Evolutionary conservation across 176 grass and related monocot genomes (phyloP).

Genomic region (Dactylis glomerata): DNA sequence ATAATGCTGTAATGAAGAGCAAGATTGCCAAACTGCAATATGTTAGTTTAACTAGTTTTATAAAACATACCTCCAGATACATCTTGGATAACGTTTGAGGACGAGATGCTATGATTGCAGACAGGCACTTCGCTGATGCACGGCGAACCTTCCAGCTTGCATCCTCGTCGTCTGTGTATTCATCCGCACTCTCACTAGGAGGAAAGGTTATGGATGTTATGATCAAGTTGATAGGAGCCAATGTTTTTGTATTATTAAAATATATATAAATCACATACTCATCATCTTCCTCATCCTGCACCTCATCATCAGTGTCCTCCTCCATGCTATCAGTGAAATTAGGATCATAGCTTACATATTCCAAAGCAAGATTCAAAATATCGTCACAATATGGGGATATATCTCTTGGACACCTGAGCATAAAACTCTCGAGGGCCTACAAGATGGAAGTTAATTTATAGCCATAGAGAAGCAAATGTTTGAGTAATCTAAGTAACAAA

Average conservation of each 20-base stretch:
- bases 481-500: slow-evolving; percentile 7
- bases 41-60: neutral
- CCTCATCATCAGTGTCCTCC: slow-evolving; percentile 93
- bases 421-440: slow-evolving; percentile 96
- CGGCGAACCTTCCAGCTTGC: slow-evolving; percentile 98
- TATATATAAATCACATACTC: slow-evolving; percentile 67
- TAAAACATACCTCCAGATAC: slow-evolving; percentile 69
- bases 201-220: slow-evolving; percentile 22
- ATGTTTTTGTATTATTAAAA: slow-evolving; percentile 21
- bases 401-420: slow-evolving; percentile 92
- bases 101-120: slow-evolving; percentile 91
- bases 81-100: slow-evolving; percentile 84
- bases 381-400: slow-evolving; percentile 83
- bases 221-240: slow-evolving; percentile 1
- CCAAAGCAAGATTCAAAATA: slow-evolving; percentile 85
- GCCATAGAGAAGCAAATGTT: neutral
- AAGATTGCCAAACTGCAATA: neutral
- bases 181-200: slow-evolving; percentile 84
- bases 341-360: slow-evolving; percentile 98
- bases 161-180: slow-evolving; percentile 99
- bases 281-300: slow-evolving; percentile 85
- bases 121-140: slow-evolving; percentile 88
- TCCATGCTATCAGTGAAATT: slow-evolving; percentile 99
- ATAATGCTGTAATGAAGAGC: neutral
- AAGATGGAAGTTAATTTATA: slow-evolving; percentile 18